Evolutionary conservation across 495 filamentous ascomycete genomes (phyloP).

Genomic region (Elasticomyces elasticus): DNA sequence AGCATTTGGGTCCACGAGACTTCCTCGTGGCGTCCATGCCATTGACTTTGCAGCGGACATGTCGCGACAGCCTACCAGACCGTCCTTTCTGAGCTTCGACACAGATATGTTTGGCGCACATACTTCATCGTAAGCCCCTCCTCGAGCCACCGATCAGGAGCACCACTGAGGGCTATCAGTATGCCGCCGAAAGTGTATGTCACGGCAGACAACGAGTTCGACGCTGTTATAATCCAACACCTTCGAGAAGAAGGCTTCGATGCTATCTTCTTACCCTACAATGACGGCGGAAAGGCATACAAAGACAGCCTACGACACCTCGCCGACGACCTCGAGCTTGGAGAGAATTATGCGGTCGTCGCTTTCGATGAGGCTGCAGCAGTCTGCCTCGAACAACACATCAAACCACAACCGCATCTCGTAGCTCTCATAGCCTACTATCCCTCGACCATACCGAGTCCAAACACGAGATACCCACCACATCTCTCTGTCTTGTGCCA

Average conservation of each 20-base stretch:
- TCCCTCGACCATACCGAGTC: conserved; percentile 43
- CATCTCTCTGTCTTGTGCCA: conserved; percentile 44
- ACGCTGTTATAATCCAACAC: conserved; percentile 38
- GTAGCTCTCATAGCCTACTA: conserved; percentile 53
- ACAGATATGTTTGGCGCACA: neutral
- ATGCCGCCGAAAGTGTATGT: conserved; percentile 44
- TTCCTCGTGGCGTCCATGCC: too few species aligned
- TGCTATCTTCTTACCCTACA: conserved; percentile 15
- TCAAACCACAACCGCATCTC: conserved; percentile 40
- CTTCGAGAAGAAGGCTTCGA: conserved; percentile 49
- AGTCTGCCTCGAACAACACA: conserved; percentile 45
- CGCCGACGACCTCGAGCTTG: conserved; percentile 25
- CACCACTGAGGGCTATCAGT: neutral
- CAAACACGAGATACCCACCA: conserved; percentile 39
- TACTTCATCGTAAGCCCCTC: neutral
- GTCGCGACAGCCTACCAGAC: neutral
- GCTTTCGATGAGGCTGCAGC: conserved; percentile 47
- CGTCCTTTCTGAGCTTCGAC: neutral
- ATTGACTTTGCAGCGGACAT: too few species aligned
- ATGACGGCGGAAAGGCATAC: conserved; percentile 14
- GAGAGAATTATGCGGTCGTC: conserved; percentile 28
- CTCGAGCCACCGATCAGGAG: neutral
- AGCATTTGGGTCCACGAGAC: too few species aligned
- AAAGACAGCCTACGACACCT: conserved; percentile 6
- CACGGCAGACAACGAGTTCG: conserved; percentile 50